Evolutionary conservation across 2,329 filamentous ascomycete genomes (phyloP), one percentile per base, ranked within the genome.

Genomic region (Neoarthrinium moseri): DNA sequence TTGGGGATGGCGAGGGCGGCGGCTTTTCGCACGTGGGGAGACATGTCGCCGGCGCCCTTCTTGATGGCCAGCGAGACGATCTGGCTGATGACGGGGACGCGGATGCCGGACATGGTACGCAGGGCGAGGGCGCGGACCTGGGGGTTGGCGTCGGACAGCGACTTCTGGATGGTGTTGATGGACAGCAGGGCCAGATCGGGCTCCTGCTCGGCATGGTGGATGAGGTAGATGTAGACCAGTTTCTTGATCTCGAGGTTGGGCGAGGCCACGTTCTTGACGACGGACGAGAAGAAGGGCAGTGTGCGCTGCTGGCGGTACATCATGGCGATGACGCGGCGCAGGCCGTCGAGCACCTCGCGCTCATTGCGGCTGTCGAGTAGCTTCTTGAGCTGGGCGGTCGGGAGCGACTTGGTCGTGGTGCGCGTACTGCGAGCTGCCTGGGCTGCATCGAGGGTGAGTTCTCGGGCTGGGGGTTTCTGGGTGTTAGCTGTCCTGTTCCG

Each of bases 141-240:
- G 2, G 94, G 89, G 64, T 91, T 96, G 47, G 85, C 77, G 68
- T 99, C 94, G 20, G 91, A 95, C 48, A 99, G 81, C 8, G 92
- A 96, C 69, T 96, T 97, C 64, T 99, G 94, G 57, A 99, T 97
- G 6, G 94, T 95, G 70, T 99, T 99, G 78, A 99, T 96, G 48
- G 91, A 96, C 35, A 99, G 80, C 29, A 99, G 80, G 17, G 94
- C 91, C 36, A 96, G 87, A 68, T 99, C 94, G 47, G 92, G 94
- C 62, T 97, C 94, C 53, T 91, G 84, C 66, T 97, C 94, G 65
- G 94, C 94, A 77, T 99, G 91, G 64, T 95, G 89, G 50, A 97
- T 86, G 51, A 99, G 84, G 70, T 96, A 99, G 64, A 96, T 95
- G 74, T 99, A 99, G 51, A 99, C 94, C 46, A 99, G 83, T 68